A percentile compares a stretch with the other conserved stretches of the same genome.
Conservation (phyloP, 768 basidiomycete species). For the Amanita rubescens region DNA sequence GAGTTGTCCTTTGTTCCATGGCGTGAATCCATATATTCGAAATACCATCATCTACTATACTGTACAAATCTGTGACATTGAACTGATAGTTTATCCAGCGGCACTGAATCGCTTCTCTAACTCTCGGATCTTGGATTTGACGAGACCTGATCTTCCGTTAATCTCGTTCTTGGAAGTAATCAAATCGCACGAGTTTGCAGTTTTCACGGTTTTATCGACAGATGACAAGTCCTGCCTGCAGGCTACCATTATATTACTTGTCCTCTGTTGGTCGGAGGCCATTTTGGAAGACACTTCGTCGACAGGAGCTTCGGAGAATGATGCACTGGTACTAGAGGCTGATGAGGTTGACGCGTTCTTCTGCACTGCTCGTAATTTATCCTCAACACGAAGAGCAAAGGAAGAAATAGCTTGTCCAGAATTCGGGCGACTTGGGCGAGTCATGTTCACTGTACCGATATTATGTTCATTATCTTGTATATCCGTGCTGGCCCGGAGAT, state of each 20-base stretch:
- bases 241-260: neutral
- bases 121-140: conserved; percentile 35
- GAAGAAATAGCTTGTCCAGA: conserved; percentile 18
- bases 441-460: neutral
- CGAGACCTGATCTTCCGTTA: neutral
- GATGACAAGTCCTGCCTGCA: neutral
- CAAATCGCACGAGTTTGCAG: neutral
- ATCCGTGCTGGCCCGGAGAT: neutral
- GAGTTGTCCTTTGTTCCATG: too few relatives aligned
- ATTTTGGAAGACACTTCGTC: neutral
- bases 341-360: neutral
- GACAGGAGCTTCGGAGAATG: neutral
- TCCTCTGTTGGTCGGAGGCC: neutral
- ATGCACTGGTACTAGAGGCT: neutral
- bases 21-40: neutral
- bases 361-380: conserved; percentile 26
- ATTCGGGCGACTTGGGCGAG: neutral
- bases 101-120: conserved; percentile 27
- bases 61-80: conserved; percentile 2
- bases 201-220: neutral
- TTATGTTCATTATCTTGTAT: too few relatives aligned
- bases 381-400: conserved; percentile 37
- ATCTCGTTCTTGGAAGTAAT: neutral
- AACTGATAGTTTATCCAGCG: neutral
- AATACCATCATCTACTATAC: neutral